Percentiles rank a stretch among this genome's conserved stretches.
Evolutionary conservation across 768 basidiomycete species (phyloP).

Genomic region (Leccinum subtestaceum): DNA sequence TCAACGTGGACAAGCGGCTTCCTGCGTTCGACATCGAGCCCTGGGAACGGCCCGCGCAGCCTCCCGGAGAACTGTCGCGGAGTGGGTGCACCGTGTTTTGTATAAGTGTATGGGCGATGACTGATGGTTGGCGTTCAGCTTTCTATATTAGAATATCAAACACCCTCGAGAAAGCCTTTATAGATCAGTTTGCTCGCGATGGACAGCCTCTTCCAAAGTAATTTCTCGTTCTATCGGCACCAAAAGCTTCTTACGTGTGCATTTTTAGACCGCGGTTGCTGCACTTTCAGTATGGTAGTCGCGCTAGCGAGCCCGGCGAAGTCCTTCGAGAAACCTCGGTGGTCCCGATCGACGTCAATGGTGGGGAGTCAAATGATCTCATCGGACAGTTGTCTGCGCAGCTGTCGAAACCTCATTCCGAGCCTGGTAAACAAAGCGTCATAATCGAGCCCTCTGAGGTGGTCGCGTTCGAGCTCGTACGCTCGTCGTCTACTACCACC

Average conservation of each 20-base stretch:
- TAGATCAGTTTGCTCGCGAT: conserved; percentile 36
- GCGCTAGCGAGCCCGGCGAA: conserved; percentile 34
- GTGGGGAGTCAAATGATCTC: conserved; percentile 50
- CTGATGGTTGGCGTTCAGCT: conserved; percentile 34
- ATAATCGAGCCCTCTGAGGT: conserved; percentile 64
- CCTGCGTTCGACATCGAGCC: conserved; percentile 43
- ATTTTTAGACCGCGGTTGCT: conserved; percentile 41
- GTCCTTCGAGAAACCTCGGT: conserved; percentile 39
- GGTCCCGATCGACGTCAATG: conserved; percentile 52
- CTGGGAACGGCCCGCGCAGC: conserved; percentile 35
- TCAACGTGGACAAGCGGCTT: conserved; percentile 52
- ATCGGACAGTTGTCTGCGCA: conserved; percentile 46
- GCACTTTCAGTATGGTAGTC: conserved; percentile 54
- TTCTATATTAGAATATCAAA: conserved; percentile 45
- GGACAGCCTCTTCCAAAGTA: conserved; percentile 35
- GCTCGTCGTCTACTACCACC: conserved; percentile 20
- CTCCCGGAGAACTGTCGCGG: conserved; percentile 42
- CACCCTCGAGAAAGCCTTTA: conserved; percentile 45
- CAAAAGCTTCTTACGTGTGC: conserved; percentile 2
- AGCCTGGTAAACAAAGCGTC: conserved; percentile 45
- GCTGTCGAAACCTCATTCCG: conserved; percentile 28
- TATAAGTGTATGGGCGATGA: conserved; percentile 6
- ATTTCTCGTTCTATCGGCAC: background rate
- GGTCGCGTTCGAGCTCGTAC: conserved; percentile 53
- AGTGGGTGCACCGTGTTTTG: conserved; percentile 26